phyloP scores from a whole-genome alignment of 768 basidiomycete species.

The Trichaptum fuscoviolaceum region DNA sequence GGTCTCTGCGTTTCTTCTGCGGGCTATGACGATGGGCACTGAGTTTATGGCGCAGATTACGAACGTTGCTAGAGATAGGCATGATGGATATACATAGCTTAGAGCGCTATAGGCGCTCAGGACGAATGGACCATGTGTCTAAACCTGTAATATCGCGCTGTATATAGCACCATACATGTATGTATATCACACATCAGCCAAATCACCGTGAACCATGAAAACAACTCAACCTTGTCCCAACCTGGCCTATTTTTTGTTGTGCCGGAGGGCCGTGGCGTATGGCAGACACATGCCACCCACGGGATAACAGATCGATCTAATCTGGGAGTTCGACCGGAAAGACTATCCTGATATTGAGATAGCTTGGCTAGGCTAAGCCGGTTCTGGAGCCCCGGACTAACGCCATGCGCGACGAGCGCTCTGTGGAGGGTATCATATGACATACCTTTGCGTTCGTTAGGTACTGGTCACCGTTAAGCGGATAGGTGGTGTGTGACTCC shows the following conservation, averaged over 20 bases:
- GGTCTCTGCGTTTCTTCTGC: not conserved
- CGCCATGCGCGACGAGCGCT: not conserved
- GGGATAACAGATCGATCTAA: not conserved
- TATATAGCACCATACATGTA: not conserved
- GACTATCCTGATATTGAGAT: too few species aligned
- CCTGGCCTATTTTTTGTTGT: not conserved
- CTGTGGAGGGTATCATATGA: not conserved
- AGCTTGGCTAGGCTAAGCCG: not conserved
- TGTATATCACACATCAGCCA: not conserved
- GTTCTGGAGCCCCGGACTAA: not conserved
- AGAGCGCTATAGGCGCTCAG: not conserved
- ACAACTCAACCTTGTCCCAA: not conserved
- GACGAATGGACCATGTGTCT: not conserved
- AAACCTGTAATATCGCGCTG: not conserved
- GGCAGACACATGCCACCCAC: not conserved
- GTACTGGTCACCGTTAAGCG: not conserved
- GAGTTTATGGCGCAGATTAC: not conserved
- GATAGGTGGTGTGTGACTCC: not conserved
- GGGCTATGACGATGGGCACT: not conserved
- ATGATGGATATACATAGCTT: not conserved
- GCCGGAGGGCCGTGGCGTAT: not conserved
- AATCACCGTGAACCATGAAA: not conserved
- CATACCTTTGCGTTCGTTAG: not conserved
- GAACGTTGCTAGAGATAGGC: not conserved
- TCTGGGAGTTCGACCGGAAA: too few species aligned